These are phyloP conservation scores for Colletotrichum falcatum DNA, from an alignment of 2,329 filamentous ascomycete genomes.

Conservation along the genomic window DNA sequence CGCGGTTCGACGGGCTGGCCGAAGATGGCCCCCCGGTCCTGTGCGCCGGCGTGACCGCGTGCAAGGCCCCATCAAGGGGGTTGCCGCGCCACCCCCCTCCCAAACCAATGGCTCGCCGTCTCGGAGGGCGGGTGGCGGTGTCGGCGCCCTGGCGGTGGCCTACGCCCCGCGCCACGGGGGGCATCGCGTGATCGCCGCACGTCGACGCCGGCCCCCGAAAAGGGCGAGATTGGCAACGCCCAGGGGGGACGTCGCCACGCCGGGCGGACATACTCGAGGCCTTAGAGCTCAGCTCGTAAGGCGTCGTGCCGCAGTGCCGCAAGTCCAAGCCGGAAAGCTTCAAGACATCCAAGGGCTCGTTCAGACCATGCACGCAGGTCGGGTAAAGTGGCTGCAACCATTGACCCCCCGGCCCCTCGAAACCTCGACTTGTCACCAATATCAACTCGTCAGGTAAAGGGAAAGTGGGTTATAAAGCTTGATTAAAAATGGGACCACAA, in stretches of 20 bases:
- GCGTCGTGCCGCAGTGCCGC: slow-evolving; percentile 41
- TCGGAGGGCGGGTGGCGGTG: slow-evolving; percentile 55
- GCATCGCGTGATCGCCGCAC: slow-evolving; percentile 53
- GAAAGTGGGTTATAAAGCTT: slow-evolving; percentile 34
- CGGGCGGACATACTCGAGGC: slow-evolving; percentile 55
- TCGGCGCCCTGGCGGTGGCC: slow-evolving; percentile 53
- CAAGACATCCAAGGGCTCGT: slow-evolving; percentile 41
- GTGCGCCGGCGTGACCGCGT: slow-evolving; percentile 58
- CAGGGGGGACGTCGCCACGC: slow-evolving; percentile 50
- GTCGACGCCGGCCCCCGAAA: slow-evolving; percentile 52
- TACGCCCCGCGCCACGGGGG: slow-evolving; percentile 58
- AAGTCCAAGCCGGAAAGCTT: slow-evolving; percentile 45
- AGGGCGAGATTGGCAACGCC: slow-evolving; percentile 46
- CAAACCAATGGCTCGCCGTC: slow-evolving; percentile 53
- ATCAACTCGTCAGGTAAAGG: neutral
- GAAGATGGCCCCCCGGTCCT: slow-evolving; percentile 56
- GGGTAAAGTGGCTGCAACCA: neutral
- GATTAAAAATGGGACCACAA: neutral
- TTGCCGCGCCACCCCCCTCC: slow-evolving; percentile 46
- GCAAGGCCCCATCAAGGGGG: slow-evolving; percentile 54
- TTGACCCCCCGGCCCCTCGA: too few relatives aligned
- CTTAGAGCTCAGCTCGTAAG: slow-evolving; percentile 56
- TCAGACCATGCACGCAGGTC: slow-evolving; percentile 24
- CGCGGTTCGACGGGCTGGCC: slow-evolving; percentile 43
- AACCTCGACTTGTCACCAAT: neutral